Evolutionary conservation across 1,284 basidiomycete genomes (phyloP).

Genomic region (Ustilago tritici): DNA sequence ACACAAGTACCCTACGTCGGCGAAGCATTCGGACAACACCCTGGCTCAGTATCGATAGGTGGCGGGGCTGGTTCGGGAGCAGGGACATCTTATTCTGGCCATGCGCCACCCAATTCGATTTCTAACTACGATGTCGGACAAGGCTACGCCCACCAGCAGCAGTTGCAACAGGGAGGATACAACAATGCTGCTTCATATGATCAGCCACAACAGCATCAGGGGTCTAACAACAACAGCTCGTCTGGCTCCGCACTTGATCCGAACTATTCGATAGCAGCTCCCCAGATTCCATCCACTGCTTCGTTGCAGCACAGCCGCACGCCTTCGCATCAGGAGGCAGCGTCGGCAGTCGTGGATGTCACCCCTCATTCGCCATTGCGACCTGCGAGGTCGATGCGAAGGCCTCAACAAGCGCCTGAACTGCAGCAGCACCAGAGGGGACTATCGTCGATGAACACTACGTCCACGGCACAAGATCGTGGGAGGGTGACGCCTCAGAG

Average conservation of each 20-base stretch:
- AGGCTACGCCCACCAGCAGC: slow-evolving; percentile 10
- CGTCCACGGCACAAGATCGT: slow-evolving; percentile 26
- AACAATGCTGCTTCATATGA: slow-evolving; percentile 1
- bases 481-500: slow-evolving; percentile 15
- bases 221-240: slow-evolving; percentile 32
- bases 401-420: slow-evolving; percentile 50
- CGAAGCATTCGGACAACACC: slow-evolving; percentile 47
- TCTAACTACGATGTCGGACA: slow-evolving; percentile 46
- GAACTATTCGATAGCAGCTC: slow-evolving; percentile 15
- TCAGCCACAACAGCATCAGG: slow-evolving; percentile 18
- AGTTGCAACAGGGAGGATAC: slow-evolving; percentile 15
- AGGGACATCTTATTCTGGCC: slow-evolving; percentile 45
- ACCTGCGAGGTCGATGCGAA: slow-evolving; percentile 53
- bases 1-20: slow-evolving; percentile 35
- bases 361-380: slow-evolving; percentile 45
- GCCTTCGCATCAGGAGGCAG: slow-evolving; percentile 14
- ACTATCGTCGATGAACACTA: slow-evolving; percentile 17
- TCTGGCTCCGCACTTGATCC: slow-evolving; percentile 45
- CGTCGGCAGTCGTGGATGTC: slow-evolving; percentile 1
- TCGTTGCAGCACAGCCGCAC: slow-evolving; percentile 15
- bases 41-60: slow-evolving; percentile 27
- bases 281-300: slow-evolving; percentile 9
- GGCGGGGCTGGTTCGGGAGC: slow-evolving; percentile 25
- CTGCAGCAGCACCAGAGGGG: slow-evolving; percentile 9
- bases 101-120: slow-evolving; percentile 53